Percentiles rank a stretch among this genome's conserved stretches.
Evolutionary conservation across 2,329 filamentous ascomycete genomes (phyloP).

Genomic region (Achaetomium macrosporum): DNA sequence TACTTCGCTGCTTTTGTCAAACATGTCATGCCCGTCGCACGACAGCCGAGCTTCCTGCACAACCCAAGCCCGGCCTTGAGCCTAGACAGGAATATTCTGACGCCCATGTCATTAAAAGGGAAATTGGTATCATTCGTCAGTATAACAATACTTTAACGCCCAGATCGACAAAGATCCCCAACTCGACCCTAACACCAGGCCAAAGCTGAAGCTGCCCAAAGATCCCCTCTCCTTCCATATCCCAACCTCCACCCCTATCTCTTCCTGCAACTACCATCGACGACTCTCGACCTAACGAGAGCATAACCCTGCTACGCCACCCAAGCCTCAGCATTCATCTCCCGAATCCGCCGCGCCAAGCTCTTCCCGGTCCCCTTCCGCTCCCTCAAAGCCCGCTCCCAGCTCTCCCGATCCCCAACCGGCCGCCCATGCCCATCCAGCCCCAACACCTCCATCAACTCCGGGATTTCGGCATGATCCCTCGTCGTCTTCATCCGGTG

Average conservation of each 20-base stretch:
- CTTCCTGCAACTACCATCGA: background rate
- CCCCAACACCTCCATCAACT: constrained; percentile 58
- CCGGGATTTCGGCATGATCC: constrained; percentile 67
- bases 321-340: constrained; percentile 28
- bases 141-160: background rate
- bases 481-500: constrained; percentile 75
- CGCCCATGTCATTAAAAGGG: background rate
- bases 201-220: no score
- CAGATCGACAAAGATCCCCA: background rate
- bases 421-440: constrained; percentile 40
- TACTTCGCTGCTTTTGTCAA: background rate
- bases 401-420: constrained; percentile 38
- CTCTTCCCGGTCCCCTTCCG: constrained; percentile 51
- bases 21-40: background rate
- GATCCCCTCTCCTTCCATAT: background rate
- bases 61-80: background rate
- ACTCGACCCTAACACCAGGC: background rate
- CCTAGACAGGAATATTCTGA: background rate
- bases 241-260: background rate
- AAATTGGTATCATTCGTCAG: background rate
- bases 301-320: background rate
- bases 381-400: constrained; percentile 40
- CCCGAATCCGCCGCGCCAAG: constrained; percentile 45
- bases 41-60: background rate
- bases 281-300: background rate